Percentiles rank a stretch among this genome's conserved stretches.
phyloP scores from a whole-genome alignment of 371 early-diverging fungal species.

The Mucor irregularis region DNA sequence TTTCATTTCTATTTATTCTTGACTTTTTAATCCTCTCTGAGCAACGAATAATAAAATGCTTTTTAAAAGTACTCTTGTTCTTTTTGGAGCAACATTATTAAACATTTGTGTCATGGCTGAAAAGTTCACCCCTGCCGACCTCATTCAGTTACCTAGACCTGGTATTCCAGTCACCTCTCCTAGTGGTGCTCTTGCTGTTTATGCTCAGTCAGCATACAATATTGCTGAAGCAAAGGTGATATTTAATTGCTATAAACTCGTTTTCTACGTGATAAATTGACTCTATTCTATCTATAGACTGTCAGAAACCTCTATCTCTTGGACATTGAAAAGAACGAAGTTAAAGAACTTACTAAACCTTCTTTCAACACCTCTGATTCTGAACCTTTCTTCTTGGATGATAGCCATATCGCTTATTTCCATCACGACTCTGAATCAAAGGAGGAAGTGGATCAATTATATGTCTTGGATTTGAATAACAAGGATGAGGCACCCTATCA shows the following conservation, averaged over 20 bases:
- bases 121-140: slow-evolving; percentile 45
- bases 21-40: not conserved
- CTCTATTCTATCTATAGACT: slow-evolving; percentile 21
- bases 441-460: slow-evolving; percentile 38
- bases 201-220: slow-evolving; percentile 52
- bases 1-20: not conserved
- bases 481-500: slow-evolving; percentile 35
- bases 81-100: slow-evolving; percentile 9
- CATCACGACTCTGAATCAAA: slow-evolving; percentile 24
- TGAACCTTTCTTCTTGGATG: slow-evolving; percentile 58
- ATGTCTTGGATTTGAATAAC: slow-evolving; percentile 37
- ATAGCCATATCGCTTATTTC: slow-evolving; percentile 50
- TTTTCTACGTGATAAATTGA: not conserved
- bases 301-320: slow-evolving; percentile 48
- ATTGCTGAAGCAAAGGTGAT: slow-evolving; percentile 45
- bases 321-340: slow-evolving; percentile 25
- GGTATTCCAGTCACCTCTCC: slow-evolving; percentile 48
- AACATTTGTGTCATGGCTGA: slow-evolving; percentile 7
- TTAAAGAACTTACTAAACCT: slow-evolving; percentile 42
- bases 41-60: slow-evolving; percentile 3
- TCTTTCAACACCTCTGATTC: slow-evolving; percentile 41
- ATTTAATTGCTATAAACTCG: not conserved
- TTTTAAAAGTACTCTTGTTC: slow-evolving; percentile 11
- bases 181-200: slow-evolving; percentile 50
- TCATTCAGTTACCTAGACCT: slow-evolving; percentile 57